Base-by-base conservation (phyloP, 2,329 filamentous ascomycete genomes). In the Penicillium hordei region DNA sequence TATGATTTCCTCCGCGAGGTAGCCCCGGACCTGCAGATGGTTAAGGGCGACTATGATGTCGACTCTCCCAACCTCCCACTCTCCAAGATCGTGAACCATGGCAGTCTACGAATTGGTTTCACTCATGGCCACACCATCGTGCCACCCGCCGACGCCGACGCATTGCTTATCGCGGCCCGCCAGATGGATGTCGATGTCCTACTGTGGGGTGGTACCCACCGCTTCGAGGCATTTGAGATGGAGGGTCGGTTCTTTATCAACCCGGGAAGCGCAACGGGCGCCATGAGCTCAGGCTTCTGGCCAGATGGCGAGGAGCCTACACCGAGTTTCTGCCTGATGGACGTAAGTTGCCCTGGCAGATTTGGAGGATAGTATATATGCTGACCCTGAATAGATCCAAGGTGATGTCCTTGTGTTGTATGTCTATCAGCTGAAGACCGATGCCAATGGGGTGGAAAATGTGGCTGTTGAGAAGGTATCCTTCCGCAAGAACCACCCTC, bases 261-360 rank as follows among this genome's bases (percentile, higher is more conserved):
- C 65, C 86, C 86, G 0, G 86, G 86, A 29, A 87, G 83, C 71
- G 86, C 86, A 2, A 89, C 86, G 4, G 86, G 86, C 0, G 86
- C 86, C 2, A 82, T 86, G 75, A 85, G 81, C 58, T 84, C 82
- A 13, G 80, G 81, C 15, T 86, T 82, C 77, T 84, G 82, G 79
- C 72, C 78, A 3, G 81, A 82, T 43, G 82, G 78, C 33, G 83
- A 90, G 70, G 89, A 93, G 55, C 89, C 89, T 25, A 88, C 87
- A 56, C 93, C 93, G 27, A 96, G 92, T 73, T 97, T 97, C 76
- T 96, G 94, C 71, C 78, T 97, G 75, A 97, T 97, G 93, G 93
- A 97, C 83, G 93, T 97, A 76, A 80, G 91, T 88, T 50, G 43
- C 50, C 39, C 48, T 12, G 27, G n/a, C 13, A 1, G n/a, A 0